Evolutionary conservation across 352 stramenopile species (phyloP).

Genomic region (Globisporangium nodosum): DNA sequence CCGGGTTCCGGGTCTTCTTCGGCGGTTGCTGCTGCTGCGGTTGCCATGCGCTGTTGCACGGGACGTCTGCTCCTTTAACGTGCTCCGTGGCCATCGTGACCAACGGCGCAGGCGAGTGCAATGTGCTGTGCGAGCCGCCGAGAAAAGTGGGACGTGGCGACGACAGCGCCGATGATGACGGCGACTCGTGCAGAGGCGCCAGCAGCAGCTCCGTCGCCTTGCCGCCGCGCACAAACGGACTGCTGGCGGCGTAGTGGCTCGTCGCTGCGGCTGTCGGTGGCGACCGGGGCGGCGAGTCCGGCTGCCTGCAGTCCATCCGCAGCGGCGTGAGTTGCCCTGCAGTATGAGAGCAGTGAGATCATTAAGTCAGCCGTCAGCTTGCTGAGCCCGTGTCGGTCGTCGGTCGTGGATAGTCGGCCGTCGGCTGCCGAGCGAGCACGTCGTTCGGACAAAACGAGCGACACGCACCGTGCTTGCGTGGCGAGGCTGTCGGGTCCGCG

Average conservation of each 20-base stretch:
- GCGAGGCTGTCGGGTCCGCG: neutral
- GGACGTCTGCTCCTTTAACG: neutral
- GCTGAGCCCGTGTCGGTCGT: neutral
- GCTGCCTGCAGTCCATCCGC: slow-evolving; percentile 5
- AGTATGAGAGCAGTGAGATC: neutral
- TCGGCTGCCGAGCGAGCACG: neutral
- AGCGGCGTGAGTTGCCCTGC: slow-evolving; percentile 7
- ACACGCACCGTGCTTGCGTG: slow-evolving; percentile 14
- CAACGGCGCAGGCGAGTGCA: slow-evolving; percentile 10
- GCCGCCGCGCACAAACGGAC: neutral
- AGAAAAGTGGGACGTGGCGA: slow-evolving; percentile 6
- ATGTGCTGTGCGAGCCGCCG: slow-evolving; percentile 15
- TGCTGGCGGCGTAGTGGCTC: neutral
- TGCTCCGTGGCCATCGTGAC: neutral
- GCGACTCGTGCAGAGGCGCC: slow-evolving; percentile 1
- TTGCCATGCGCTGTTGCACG: neutral
- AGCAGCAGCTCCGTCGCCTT: slow-evolving; percentile 5
- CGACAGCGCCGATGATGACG: neutral
- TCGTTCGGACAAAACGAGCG: neutral
- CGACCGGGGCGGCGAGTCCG: slow-evolving; percentile 4
- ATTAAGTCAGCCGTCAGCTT: neutral
- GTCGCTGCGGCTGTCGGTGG: neutral
- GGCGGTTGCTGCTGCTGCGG: slow-evolving; percentile 14
- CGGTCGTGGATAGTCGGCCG: neutral
- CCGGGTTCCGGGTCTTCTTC: slow-evolving; percentile 66